These are phyloP conservation scores for Pseudohalonectria lignicola DNA, from an alignment of 2,329 filamentous ascomycete species.

Conservation along the genomic window DNA sequence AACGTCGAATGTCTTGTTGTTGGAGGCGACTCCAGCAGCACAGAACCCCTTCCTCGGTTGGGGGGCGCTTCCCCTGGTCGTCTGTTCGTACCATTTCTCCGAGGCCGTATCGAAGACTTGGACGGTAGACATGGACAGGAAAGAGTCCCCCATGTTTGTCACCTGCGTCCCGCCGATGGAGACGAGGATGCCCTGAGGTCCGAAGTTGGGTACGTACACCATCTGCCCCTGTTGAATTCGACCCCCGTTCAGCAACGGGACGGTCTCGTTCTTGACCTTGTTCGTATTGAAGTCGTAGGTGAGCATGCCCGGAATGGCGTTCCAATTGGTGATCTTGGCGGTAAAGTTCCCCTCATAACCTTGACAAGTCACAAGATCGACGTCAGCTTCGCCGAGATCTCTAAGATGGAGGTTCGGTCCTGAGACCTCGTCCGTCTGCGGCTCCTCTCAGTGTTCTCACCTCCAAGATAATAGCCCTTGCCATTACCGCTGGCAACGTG, in stretches of 20 bases:
- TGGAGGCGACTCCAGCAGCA: conserved; percentile 11
- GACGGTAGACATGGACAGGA: conserved; percentile 6
- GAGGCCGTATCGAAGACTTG: conserved; percentile 9
- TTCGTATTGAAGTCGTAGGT: conserved; percentile 7
- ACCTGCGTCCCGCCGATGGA: conserved; percentile 6
- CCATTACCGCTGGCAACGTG: conserved; percentile 8
- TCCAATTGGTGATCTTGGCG: background rate
- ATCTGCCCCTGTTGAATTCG: conserved; percentile 4
- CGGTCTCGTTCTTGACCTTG: conserved; percentile 1
- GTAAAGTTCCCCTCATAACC: conserved; percentile 4
- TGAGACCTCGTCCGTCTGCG: no score
- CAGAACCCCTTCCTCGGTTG: conserved; percentile 10
- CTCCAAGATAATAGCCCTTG: conserved; percentile 8
- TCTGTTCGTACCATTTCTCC: conserved; percentile 11
- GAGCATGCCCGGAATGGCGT: conserved; percentile 2
- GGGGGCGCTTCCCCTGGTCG: conserved; percentile 8
- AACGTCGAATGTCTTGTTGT: conserved; percentile 12
- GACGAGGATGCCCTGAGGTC: conserved; percentile 8
- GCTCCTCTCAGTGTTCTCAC: no score
- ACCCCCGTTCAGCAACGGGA: background rate
- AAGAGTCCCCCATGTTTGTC: background rate
- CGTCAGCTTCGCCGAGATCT: no score
- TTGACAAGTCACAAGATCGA: no score
- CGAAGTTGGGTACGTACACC: conserved; percentile 10
- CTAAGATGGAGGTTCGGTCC: no score